Evolutionary conservation across 2,329 filamentous ascomycete genomes (phyloP), one percentile per base, ranked within the genome.

Genomic region (Thielaviopsis populi): DNA sequence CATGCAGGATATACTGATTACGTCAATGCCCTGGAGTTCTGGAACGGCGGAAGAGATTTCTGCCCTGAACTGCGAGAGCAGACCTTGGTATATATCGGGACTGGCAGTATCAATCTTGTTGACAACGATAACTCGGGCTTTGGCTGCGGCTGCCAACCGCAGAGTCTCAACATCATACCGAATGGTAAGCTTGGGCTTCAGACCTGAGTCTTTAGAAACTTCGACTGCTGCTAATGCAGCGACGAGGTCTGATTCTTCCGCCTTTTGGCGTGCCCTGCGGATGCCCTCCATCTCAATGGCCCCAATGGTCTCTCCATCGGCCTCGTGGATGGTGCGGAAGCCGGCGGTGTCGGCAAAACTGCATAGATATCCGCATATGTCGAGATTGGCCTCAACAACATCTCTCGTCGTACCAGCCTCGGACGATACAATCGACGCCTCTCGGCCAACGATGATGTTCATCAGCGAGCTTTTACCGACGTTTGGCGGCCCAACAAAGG

Each of bases 271-370:
- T 7, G 94, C 94, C 60, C 94, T 81, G 61, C 87, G 83, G 71
- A 99, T 97, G 0, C 94, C 94, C 73, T 99, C 94, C 71, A 86
- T 78, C 71, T 99, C 94, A 30, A 99, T 80, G 10, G 80, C 77
- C 0, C 91, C 89, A 66, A 96, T 83, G 41, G 68, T 69, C 61
- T 67, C 65, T 3, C 48, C 62, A 27, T 56, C 62, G 6, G 64
- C 24, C 15, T 56, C 53, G 17, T 63, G 63, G n/a, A 68, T 69
- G 59, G 79, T 82, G 60, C 91, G 80, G 68, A 99, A 83, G 0
- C 94, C 94, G 22, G 94, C 94, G 70, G 94, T 97, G 75, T 99
- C 94, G 17, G 92, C 91, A 71, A 99, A 86, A n/a, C 88, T 89
- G 73, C 91, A 95, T 60, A 95, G 83, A 76, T 88, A 99, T 0